Conservation (phyloP, 768 basidiomycete species). For the Tylopilus plumbeoviolaceoides region DNA sequence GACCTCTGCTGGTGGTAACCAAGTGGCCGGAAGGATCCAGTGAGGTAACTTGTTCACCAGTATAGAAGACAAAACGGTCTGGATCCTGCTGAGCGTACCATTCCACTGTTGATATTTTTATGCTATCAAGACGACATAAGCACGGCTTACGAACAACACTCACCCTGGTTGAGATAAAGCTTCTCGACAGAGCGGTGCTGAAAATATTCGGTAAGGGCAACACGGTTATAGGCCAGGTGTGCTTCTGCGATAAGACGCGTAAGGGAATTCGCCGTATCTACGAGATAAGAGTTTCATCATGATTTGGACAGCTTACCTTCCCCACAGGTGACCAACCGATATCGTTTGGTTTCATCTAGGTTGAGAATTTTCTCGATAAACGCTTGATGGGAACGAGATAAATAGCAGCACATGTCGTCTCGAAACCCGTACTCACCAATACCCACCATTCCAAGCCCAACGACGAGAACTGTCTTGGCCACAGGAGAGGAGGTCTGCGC, state of each 20-base stretch:
- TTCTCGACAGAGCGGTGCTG: slow-evolving; percentile 55
- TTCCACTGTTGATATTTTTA: slow-evolving; percentile 31
- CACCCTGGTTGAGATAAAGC: slow-evolving; percentile 53
- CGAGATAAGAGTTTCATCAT: slow-evolving; percentile 20
- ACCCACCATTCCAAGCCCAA: slow-evolving; percentile 10
- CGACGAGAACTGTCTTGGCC: slow-evolving; percentile 5
- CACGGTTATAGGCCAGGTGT: slow-evolving; percentile 53
- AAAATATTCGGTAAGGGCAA: slow-evolving; percentile 53
- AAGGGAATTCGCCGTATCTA: slow-evolving; percentile 14
- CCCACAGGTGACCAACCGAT: slow-evolving; percentile 56
- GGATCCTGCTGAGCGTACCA: slow-evolving; percentile 63
- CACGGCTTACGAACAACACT: neutral
- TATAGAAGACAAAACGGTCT: slow-evolving; percentile 49
- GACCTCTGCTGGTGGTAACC: slow-evolving; percentile 45
- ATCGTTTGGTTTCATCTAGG: slow-evolving; percentile 46
- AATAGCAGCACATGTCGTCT: neutral
- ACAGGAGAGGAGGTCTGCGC: neutral
- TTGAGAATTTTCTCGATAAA: slow-evolving; percentile 69
- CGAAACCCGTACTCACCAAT: slow-evolving; percentile 1
- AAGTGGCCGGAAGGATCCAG: slow-evolving; percentile 37
- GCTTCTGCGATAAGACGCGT: slow-evolving; percentile 25
- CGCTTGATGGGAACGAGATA: slow-evolving; percentile 27
- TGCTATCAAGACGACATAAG: neutral
- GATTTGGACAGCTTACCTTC: slow-evolving; percentile 38
- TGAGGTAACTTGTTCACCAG: slow-evolving; percentile 43